Evolutionary conservation across 148 eudicot genomes (phyloP).

Genomic region (Rhododendron vialii): DNA sequence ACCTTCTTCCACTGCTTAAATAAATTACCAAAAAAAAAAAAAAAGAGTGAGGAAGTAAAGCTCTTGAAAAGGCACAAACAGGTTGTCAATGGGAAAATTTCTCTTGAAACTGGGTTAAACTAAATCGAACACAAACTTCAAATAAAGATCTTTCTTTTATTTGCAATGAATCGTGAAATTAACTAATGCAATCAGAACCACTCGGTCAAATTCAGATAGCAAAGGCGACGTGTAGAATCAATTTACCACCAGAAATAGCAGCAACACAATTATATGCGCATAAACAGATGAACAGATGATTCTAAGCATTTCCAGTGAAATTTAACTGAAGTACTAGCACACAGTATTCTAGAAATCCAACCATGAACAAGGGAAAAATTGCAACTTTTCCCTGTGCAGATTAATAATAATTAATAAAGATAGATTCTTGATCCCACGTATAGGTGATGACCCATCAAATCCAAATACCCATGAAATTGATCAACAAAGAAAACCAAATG

Average conservation of each 20-base stretch:
- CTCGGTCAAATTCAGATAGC: conserved; percentile 4
- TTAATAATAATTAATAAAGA: background rate
- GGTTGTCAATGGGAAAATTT: background rate
- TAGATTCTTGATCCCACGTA: conserved; percentile 4
- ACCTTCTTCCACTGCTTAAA: background rate
- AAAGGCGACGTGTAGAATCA: background rate
- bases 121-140: conserved; percentile 8
- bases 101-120: conserved; percentile 1
- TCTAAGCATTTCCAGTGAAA: background rate
- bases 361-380: background rate
- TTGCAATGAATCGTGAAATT: background rate
- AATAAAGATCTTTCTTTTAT: conserved; percentile 3
- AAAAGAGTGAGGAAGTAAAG: background rate
- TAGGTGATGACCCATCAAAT: conserved; percentile 2
- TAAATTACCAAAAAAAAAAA: background rate
- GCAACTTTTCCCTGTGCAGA: background rate
- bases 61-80: conserved; percentile 14
- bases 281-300: background rate
- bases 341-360: background rate
- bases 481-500: background rate
- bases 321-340: background rate
- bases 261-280: background rate
- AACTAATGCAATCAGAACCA: conserved; percentile 5
- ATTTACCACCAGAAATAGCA: background rate
- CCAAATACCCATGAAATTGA: conserved; percentile 2